These are phyloP conservation scores for Trichosporon inkin DNA, from an alignment of 1,284 basidiomycete species.

Conservation along the genomic window DNA sequence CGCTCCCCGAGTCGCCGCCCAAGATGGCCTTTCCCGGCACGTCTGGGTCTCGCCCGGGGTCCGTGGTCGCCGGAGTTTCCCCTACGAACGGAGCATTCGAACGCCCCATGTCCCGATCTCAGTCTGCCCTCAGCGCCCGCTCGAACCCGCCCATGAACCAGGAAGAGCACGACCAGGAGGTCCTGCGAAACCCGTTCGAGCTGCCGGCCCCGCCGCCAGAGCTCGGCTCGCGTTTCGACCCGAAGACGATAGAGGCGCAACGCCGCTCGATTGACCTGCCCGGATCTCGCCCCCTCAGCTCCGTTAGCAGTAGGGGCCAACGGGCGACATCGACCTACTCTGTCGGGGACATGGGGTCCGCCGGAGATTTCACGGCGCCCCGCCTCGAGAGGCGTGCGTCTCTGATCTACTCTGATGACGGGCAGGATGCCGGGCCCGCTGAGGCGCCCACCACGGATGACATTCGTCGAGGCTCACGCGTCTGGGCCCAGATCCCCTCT, in stretches of 20 bases:
- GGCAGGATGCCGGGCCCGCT: background rate
- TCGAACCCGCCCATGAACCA: conserved; percentile 8
- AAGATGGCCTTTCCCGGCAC: conserved; percentile 10
- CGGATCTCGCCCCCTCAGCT: background rate
- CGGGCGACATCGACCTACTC: background rate
- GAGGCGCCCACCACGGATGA: background rate
- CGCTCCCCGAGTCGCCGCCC: conserved; percentile 25
- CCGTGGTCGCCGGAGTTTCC: background rate
- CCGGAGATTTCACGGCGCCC: background rate
- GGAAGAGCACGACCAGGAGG: conserved; percentile 24
- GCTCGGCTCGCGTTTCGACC: conserved; percentile 42
- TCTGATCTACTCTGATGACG: background rate
- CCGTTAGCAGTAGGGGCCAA: background rate
- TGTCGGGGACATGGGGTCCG: background rate
- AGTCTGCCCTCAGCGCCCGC: conserved; percentile 7
- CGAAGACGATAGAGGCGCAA: conserved; percentile 32
- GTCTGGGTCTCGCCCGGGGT: background rate
- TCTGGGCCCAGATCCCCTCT: conserved; percentile 35
- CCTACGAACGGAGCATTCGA: conserved; percentile 2
- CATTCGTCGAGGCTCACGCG: background rate
- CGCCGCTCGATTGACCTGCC: conserved; percentile 10
- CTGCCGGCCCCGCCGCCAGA: conserved; percentile 39
- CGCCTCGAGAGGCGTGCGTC: conserved; percentile 1
- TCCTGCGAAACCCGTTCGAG: conserved; percentile 42
- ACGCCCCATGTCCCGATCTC: background rate